A percentile compares a stretch with the other conserved stretches of the same genome.
Evolutionary conservation across 1,284 basidiomycete genomes (phyloP).

Genomic region (Ganoderma lingzhi): DNA sequence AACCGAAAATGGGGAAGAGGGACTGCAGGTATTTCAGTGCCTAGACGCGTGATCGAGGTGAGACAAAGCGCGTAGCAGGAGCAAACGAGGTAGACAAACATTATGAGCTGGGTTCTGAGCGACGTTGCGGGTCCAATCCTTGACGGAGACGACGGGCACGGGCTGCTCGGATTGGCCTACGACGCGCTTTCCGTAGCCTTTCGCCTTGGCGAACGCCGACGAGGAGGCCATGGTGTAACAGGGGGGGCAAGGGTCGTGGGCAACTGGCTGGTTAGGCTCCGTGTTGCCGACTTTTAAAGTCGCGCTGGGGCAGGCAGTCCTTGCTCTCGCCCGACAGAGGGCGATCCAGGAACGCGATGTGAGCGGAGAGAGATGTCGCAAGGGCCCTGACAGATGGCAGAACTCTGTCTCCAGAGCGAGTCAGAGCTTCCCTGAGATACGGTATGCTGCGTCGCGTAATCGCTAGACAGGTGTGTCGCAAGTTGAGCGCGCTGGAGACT

Average conservation of each 20-base stretch:
- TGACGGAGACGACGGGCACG: constrained; percentile 63
- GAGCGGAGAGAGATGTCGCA: constrained; percentile 29
- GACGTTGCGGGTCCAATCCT: constrained; percentile 58
- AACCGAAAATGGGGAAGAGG: constrained; percentile 85
- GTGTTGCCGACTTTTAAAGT: constrained; percentile 16
- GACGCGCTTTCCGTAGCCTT: constrained; percentile 62
- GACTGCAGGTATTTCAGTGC: constrained; percentile 65
- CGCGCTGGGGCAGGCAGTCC: not conserved
- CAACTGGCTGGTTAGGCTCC: constrained; percentile 16
- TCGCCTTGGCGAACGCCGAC: constrained; percentile 45
- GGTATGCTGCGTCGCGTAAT: constrained; percentile 16
- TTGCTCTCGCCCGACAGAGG: constrained; percentile 11
- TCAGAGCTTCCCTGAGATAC: constrained; percentile 17
- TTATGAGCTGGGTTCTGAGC: constrained; percentile 52
- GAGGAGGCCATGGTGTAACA: constrained; percentile 46
- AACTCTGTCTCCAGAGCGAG: constrained; percentile 12
- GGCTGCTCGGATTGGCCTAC: constrained; percentile 68
- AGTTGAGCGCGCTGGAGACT: constrained; percentile 6
- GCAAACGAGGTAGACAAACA: constrained; percentile 46
- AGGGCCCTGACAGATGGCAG: constrained; percentile 27
- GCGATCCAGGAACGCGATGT: constrained; percentile 25
- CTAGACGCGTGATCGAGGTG: constrained; percentile 45
- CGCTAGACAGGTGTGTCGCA: constrained; percentile 17
- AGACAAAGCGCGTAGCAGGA: constrained; percentile 22
- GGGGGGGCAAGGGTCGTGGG: constrained; percentile 13